phyloP scores from a whole-genome alignment of 768 basidiomycete genomes.

The Boletellus sp. region DNA sequence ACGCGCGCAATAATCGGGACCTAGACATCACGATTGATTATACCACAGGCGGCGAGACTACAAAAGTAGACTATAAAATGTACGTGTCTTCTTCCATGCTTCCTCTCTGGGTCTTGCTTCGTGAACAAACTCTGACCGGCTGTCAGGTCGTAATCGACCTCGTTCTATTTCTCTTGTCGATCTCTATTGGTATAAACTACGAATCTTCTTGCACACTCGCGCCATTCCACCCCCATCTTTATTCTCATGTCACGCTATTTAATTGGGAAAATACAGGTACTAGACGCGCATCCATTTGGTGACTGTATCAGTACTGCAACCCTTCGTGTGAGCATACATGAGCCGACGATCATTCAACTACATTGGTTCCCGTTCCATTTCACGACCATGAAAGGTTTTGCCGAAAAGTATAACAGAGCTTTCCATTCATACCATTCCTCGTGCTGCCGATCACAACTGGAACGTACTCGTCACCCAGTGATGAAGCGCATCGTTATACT shows the following conservation, averaged over 20 bases:
- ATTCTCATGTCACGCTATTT: background rate
- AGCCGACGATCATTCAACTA: background rate
- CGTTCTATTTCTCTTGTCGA: conserved; percentile 4
- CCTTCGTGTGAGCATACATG: background rate
- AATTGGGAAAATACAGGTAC: conserved; percentile 24
- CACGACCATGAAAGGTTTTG: background rate
- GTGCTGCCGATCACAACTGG: conserved; percentile 2
- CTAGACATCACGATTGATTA: conserved; percentile 87
- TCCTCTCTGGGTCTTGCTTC: conserved; percentile 10
- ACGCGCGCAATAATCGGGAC: conserved; percentile 90
- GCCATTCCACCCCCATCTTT: background rate
- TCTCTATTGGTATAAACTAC: conserved; percentile 3
- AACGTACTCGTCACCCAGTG: conserved; percentile 30
- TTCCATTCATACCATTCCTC: background rate
- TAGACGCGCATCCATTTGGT: conserved; percentile 17
- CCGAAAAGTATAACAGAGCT: background rate
- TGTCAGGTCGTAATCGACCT: conserved; percentile 65
- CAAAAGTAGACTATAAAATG: conserved; percentile 75
- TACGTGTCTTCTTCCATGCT: conserved; percentile 47
- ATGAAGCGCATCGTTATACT: conserved; percentile 34
- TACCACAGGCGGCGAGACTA: conserved; percentile 36
- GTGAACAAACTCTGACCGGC: conserved; percentile 52
- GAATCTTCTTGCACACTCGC: conserved; percentile 10
- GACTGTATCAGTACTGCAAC: conserved; percentile 5
- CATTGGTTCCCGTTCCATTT: too few relatives aligned